Evolutionary conservation across 805 yeast species (phyloP).

Genomic region (Ogataea pignaliae): DNA sequence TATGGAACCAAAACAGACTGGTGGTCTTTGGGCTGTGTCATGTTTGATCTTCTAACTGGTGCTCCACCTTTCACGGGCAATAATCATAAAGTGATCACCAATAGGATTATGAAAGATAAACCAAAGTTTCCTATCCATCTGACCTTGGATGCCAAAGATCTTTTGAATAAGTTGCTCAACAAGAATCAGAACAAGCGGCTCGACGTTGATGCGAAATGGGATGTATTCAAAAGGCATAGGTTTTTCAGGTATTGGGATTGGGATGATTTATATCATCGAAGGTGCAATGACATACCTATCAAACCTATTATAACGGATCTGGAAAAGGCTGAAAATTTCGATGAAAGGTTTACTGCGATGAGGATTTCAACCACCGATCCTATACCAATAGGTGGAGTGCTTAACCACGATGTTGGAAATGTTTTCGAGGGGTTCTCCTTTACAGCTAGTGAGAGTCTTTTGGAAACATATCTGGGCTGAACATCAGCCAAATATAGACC

Average conservation of each 20-base stretch:
- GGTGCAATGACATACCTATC: slow-evolving; percentile 59
- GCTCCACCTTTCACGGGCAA: slow-evolving; percentile 84
- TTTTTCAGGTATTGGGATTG: slow-evolving; percentile 73
- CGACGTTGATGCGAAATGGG: slow-evolving; percentile 50
- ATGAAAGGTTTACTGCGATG: slow-evolving; percentile 67
- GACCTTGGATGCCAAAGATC: slow-evolving; percentile 71
- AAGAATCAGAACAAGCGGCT: slow-evolving; percentile 63
- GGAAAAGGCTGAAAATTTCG: slow-evolving; percentile 73
- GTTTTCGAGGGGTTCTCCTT: slow-evolving; percentile 42
- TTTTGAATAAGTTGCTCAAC: slow-evolving; percentile 58
- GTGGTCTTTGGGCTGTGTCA: slow-evolving; percentile 85
- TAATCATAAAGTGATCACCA: slow-evolving; percentile 64
- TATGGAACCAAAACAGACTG: slow-evolving; percentile 79
- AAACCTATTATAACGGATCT: slow-evolving; percentile 73
- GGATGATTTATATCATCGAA: slow-evolving; percentile 46
- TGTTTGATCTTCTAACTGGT: slow-evolving; percentile 76
- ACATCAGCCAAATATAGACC: not conserved
- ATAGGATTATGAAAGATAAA: slow-evolving; percentile 64
- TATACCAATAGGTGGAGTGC: slow-evolving; percentile 4
- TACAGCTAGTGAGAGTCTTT: slow-evolving; percentile 35
- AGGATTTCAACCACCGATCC: slow-evolving; percentile 18
- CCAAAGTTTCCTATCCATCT: slow-evolving; percentile 66
- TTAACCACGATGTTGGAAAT: slow-evolving; percentile 4
- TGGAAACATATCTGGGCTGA: slow-evolving; percentile 25
- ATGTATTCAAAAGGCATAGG: slow-evolving; percentile 52